Percentiles rank a stretch among this genome's conserved stretches.
Evolutionary conservation across 2,329 filamentous ascomycete species (phyloP).

Genomic region (Stemphylium vesicarium): DNA sequence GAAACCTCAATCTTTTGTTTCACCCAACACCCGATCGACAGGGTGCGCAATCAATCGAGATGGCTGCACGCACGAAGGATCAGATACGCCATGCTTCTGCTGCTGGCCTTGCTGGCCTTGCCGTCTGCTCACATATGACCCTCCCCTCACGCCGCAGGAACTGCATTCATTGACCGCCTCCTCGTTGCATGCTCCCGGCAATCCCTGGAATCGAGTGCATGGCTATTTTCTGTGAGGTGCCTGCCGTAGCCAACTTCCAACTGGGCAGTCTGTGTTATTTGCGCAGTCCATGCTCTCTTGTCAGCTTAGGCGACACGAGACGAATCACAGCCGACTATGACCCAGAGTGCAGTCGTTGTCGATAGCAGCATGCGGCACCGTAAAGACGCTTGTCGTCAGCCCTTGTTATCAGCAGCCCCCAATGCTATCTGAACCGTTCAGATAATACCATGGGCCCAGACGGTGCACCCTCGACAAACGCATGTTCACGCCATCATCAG

Average conservation of each 20-base stretch:
- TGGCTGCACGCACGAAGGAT: neutral
- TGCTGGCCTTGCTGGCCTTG: neutral
- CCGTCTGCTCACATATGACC: neutral
- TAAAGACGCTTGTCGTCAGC: conserved; percentile 4
- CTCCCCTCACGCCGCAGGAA: neutral
- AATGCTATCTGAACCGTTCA: neutral
- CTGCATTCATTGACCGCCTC: conserved; percentile 12
- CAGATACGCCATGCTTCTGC: neutral
- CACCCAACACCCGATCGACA: neutral
- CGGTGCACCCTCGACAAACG: conserved; percentile 1
- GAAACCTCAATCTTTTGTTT: conserved; percentile 1
- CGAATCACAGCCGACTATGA: neutral
- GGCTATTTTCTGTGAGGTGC: neutral
- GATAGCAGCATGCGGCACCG: conserved; percentile 3
- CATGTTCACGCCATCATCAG: conserved; percentile 23
- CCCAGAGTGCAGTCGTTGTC: neutral
- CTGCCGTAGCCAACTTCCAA: neutral
- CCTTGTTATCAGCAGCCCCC: conserved; percentile 1
- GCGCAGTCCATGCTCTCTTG: conserved; percentile 8
- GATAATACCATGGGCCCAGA: neutral
- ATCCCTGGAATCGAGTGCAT: conserved; percentile 9
- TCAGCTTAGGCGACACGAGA: conserved; percentile 19
- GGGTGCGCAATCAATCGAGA: too few relatives aligned
- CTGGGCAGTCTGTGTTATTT: neutral
- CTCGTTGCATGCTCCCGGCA: conserved; percentile 8